phyloP scores from a whole-genome alignment of 345 rosid species.

The Microthlaspi erraticum region DNA sequence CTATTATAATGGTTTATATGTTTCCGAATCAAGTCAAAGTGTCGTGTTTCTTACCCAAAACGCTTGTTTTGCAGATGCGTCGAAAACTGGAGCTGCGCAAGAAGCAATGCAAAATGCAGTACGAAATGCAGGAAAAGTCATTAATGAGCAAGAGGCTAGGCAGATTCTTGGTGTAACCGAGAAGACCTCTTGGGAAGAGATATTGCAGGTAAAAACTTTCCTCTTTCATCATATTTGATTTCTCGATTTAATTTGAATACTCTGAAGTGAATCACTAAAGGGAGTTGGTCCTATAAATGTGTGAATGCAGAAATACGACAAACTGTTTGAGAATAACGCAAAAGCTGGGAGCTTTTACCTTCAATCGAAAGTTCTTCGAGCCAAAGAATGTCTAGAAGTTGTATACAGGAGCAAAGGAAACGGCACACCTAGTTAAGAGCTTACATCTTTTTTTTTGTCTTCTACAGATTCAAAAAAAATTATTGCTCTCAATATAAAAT shows the following conservation, averaged over 20 bases:
- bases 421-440: slow-evolving; percentile 52
- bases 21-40: background rate
- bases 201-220: slow-evolving; percentile 56
- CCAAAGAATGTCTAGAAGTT: slow-evolving; percentile 86
- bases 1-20: background rate
- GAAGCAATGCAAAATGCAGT: slow-evolving; percentile 72
- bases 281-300: slow-evolving; percentile 37
- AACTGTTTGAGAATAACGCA: slow-evolving; percentile 73
- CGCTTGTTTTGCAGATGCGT: slow-evolving; percentile 67
- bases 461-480: background rate
- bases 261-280: background rate
- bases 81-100: slow-evolving; percentile 80
- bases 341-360: slow-evolving; percentile 90
- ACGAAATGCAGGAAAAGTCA: slow-evolving; percentile 69
- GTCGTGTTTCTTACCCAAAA: too few species aligned
- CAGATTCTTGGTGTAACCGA: slow-evolving; percentile 86
- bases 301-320: slow-evolving; percentile 69
- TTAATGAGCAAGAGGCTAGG: slow-evolving; percentile 84
- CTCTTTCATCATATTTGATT: background rate
- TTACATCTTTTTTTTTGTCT: background rate
- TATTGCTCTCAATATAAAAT: slow-evolving; percentile 34
- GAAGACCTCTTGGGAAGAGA: slow-evolving; percentile 80
- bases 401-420: slow-evolving; percentile 52
- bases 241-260: background rate
- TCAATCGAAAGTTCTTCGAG: slow-evolving; percentile 92